A percentile compares a stretch with the other conserved stretches of the same genome.
Evolutionary conservation across 768 basidiomycete genomes (phyloP).

Genomic region (Hirschioporus abietinus): DNA sequence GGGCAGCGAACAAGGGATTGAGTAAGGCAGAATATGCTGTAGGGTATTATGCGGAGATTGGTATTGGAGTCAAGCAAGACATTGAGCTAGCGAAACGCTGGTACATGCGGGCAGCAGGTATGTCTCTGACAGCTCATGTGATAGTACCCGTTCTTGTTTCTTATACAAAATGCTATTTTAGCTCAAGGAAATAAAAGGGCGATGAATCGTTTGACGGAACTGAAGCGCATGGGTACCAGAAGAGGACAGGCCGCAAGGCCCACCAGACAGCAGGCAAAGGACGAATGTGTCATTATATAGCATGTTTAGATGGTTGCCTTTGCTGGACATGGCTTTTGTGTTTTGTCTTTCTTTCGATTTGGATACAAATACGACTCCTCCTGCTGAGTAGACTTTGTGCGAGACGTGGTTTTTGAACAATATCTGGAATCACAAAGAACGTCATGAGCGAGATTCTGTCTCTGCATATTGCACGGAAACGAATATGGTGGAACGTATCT

Average conservation of each 20-base stretch:
- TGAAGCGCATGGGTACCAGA: constrained; percentile 86
- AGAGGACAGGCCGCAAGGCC: constrained; percentile 74
- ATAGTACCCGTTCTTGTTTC: constrained; percentile 4
- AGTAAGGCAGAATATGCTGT: constrained; percentile 99
- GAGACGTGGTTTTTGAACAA: too few species aligned
- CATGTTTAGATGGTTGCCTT: constrained; percentile 8
- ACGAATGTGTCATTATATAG: constrained; percentile 84
- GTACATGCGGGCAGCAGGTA: constrained; percentile 99
- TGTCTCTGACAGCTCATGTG: constrained; percentile 23
- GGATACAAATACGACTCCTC: not conserved
- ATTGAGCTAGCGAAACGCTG: constrained; percentile 93
- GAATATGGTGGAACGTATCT: too few species aligned
- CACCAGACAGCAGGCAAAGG: constrained; percentile 88
- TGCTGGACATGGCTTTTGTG: constrained; percentile 5
- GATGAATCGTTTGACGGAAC: constrained; percentile 92
- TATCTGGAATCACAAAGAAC: too few species aligned
- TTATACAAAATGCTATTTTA: constrained; percentile 26
- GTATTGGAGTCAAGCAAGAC: constrained; percentile 96
- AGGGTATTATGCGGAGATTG: constrained; percentile 96
- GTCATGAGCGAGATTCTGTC: not conserved
- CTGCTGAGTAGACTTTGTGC: too few species aligned
- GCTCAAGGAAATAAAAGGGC: constrained; percentile 98
- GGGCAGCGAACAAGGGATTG: constrained; percentile 93
- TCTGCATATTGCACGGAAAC: too few species aligned
- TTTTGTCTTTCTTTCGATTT: not conserved